Evolutionary conservation across 75 land plant genomes (phyloP), one percentile per base, ranked within the genome.

Genomic region (Sequoiadendron giganteum): DNA sequence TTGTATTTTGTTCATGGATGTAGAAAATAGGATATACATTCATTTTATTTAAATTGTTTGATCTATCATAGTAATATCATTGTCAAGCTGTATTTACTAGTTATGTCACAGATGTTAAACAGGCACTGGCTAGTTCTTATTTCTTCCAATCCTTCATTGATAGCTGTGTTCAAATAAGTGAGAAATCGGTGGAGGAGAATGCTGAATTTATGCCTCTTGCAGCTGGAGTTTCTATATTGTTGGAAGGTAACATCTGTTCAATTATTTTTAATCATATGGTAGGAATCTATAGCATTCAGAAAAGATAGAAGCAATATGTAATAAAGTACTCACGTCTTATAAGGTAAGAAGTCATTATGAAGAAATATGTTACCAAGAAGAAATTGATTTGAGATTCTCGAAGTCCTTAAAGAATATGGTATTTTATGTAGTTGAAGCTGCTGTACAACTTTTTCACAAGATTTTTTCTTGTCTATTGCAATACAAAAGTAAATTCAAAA

Each of bases 201-300:
- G 56, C 34, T 84, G 91, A 89, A 75, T 58, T 55, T n/a, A 87
- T 94, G 91, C 97, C 97, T 2, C 96, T 96, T 87, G 86, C 93
- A n/a, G 84, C 79, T 86, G 88, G 96, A 87, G 89, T 96, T 86
- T 73, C 90, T 88, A 72, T 88, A 14, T 86, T 96, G 30, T 86
- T 96, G 48, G 89, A 91, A 92, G 97, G 97, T 96, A 90, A 56
- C 25, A 28, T 18, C 28, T 45, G 30, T 82, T 43, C 0, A 82
- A 43, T 43, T 85, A 34, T 52, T 85, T 13, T 85, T 45, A 85
- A 52, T 34, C 65, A n/a, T 21, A 21, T 45, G 28, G 30, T 47
- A 82, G 30, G 30, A 3, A 43, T 43, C 30, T 42, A 47, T 45
- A 82, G 84, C 84, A n/a, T 82, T 47, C 32, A 82, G 84, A 1